These are phyloP conservation scores for Apiospora rasikravindrae DNA, from an alignment of 2,329 filamentous ascomycete species.

Conservation along the genomic window DNA sequence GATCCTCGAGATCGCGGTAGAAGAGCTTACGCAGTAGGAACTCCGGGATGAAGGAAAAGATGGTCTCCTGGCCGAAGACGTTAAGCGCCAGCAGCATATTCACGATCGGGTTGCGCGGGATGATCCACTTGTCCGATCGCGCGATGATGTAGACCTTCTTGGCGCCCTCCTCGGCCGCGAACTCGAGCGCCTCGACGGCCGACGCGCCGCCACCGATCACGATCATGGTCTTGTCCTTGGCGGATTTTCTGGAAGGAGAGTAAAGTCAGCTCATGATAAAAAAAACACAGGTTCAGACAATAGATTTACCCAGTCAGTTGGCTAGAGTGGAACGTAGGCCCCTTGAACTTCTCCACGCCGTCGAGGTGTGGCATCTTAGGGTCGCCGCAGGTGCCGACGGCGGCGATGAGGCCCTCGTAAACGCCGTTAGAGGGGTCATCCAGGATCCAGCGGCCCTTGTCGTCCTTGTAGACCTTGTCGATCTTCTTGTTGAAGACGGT, in stretches of 20 bases:
- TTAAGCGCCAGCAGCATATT: slow-evolving; percentile 78
- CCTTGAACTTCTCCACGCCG: slow-evolving; percentile 74
- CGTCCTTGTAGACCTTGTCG: slow-evolving; percentile 71
- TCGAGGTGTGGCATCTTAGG: slow-evolving; percentile 74
- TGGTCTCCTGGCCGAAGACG: slow-evolving; percentile 77
- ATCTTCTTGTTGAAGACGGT: slow-evolving; percentile 76
- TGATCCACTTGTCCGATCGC: slow-evolving; percentile 85
- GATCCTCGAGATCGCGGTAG: slow-evolving; percentile 78
- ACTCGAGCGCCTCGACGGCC: slow-evolving; percentile 83
- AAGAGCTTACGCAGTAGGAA: slow-evolving; percentile 76
- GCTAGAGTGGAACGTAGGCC: slow-evolving; percentile 76
- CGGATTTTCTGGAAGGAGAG: slow-evolving; percentile 43
- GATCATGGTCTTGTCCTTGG: slow-evolving; percentile 75
- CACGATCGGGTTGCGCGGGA: slow-evolving; percentile 77
- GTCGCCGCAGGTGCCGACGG: slow-evolving; percentile 81
- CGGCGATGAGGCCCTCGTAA: slow-evolving; percentile 81
- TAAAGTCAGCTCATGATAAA: too few relatives aligned
- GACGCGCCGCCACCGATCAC: slow-evolving; percentile 82
- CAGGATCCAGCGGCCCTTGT: slow-evolving; percentile 75
- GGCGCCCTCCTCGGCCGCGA: slow-evolving; percentile 70
- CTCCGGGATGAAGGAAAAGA: slow-evolving; percentile 80
- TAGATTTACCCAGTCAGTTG: slow-evolving; percentile 66
- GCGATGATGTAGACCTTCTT: slow-evolving; percentile 74
- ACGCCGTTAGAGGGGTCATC: slow-evolving; percentile 65
- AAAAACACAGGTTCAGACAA: background rate